Conservation (phyloP, 306 rosid genomes). For the Arachis hypogaea region DNA sequence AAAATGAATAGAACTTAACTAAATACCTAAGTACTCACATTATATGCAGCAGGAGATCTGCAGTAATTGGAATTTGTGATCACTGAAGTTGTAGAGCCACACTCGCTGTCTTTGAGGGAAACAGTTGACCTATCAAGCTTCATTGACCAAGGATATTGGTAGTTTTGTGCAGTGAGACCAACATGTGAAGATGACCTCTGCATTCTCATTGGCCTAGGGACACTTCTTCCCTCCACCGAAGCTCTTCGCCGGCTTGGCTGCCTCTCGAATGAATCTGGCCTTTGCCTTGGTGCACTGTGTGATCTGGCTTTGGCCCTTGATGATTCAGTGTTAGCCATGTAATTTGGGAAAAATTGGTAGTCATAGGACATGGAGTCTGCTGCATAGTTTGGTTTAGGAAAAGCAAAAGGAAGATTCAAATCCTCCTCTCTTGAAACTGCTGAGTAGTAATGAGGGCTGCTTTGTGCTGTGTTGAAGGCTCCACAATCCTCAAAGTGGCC, state of each 20-base stretch:
- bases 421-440: constrained; percentile 58
- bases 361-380: constrained; percentile 67
- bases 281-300: constrained; percentile 87
- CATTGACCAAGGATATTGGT: constrained; percentile 78
- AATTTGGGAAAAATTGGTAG: constrained; percentile 70
- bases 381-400: constrained; percentile 57
- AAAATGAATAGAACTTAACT: too few species aligned
- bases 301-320: constrained; percentile 86
- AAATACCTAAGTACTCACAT: constrained; percentile 53
- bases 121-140: constrained; percentile 74
- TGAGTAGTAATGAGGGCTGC: constrained; percentile 70
- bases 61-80: constrained; percentile 67
- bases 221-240: constrained; percentile 76
- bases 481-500: constrained; percentile 69
- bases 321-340: constrained; percentile 96
- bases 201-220: constrained; percentile 86
- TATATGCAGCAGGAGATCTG: constrained; percentile 59
- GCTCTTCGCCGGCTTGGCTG: constrained; percentile 73
- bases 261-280: constrained; percentile 74
- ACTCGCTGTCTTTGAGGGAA: constrained; percentile 75
- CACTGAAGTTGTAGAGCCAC: constrained; percentile 79
- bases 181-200: constrained; percentile 90
- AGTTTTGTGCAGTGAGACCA: constrained; percentile 62
- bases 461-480: constrained; percentile 62
- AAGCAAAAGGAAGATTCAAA: constrained; percentile 56